Conservation (phyloP, 805 yeast species). For the Isabelozyma heimii region DNA sequence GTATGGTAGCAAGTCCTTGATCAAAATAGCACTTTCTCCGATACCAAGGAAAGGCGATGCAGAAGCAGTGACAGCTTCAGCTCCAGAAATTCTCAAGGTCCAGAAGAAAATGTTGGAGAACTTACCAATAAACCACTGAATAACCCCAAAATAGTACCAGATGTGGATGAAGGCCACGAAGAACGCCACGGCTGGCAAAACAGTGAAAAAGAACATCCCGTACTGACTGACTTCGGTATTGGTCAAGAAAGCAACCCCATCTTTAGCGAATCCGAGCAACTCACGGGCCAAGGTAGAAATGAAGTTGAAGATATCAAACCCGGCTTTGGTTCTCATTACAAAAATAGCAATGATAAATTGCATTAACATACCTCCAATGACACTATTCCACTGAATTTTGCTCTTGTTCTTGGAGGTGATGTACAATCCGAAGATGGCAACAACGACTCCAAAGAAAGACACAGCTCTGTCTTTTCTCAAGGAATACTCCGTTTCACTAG, state of each 20-base stretch:
- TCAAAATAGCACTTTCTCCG: conserved; percentile 62
- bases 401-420: conserved; percentile 44
- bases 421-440: conserved; percentile 44
- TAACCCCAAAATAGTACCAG: conserved; percentile 55
- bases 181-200: conserved; percentile 61
- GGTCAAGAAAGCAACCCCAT: conserved; percentile 61
- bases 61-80: conserved; percentile 64
- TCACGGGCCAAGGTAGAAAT: conserved; percentile 56
- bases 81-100: conserved; percentile 58
- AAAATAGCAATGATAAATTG: conserved; percentile 60
- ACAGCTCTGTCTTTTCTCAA: conserved; percentile 51
- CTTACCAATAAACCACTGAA: conserved; percentile 60
- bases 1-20: conserved; percentile 57
- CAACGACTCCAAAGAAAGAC: conserved; percentile 54
- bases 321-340: conserved; percentile 57
- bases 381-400: conserved; percentile 55
- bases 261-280: conserved; percentile 54
- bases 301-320: conserved; percentile 61
- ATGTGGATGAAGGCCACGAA: conserved; percentile 63
- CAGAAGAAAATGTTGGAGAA: conserved; percentile 59
- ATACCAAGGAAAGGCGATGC: conserved; percentile 67
- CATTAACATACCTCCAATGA: conserved; percentile 57
- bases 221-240: conserved; percentile 33
- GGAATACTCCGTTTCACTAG: conserved; percentile 46
- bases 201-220: conserved; percentile 54